A percentile compares a stretch with the other conserved stretches of the same genome.
Evolutionary conservation across 2,329 filamentous ascomycete genomes (phyloP).

Genomic region (Aspergillus ruber): DNA sequence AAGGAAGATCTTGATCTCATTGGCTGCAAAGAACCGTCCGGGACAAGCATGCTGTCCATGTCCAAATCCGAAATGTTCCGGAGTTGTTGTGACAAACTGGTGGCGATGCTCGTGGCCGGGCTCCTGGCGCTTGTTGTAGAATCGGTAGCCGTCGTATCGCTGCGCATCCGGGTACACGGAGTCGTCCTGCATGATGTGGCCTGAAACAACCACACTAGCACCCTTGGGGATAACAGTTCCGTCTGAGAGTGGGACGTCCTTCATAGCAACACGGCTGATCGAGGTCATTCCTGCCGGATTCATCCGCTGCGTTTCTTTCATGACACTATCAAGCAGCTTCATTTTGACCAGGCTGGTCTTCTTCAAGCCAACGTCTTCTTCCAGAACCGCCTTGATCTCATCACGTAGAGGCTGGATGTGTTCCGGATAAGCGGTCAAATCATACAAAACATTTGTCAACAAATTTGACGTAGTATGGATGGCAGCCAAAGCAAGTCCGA

Average conservation of each 20-base stretch:
- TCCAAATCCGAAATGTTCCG: conserved; percentile 29
- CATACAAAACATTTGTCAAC: conserved; percentile 47
- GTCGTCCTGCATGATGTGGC: conserved; percentile 22
- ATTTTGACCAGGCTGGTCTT: conserved; percentile 28
- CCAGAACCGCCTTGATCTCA: conserved; percentile 43
- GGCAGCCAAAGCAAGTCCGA: conserved; percentile 24
- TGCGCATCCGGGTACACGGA: conserved; percentile 20
- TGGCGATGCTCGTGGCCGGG: conserved; percentile 24
- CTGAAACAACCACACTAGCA: conserved; percentile 18
- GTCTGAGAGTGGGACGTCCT: conserved; percentile 21
- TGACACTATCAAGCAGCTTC: conserved; percentile 30
- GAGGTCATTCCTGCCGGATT: conserved; percentile 19
- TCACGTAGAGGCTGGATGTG: conserved; percentile 47
- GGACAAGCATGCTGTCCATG: conserved; percentile 38
- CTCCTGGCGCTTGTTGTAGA: conserved; percentile 24
- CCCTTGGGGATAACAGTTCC: conserved; percentile 25
- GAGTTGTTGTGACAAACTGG: conserved; percentile 25
- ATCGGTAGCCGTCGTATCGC: conserved; percentile 29
- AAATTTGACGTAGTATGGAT: conserved; percentile 30
- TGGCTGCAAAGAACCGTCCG: conserved; percentile 52
- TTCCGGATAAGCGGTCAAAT: conserved; percentile 47
- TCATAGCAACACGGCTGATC: conserved; percentile 19
- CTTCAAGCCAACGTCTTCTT: conserved; percentile 32
- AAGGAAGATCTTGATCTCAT: conserved; percentile 52
- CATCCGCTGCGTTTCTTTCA: conserved; percentile 28